These are phyloP conservation scores for Ascosphaera apis DNA, from an alignment of 2,329 filamentous ascomycete genomes.

Conservation along the genomic window DNA sequence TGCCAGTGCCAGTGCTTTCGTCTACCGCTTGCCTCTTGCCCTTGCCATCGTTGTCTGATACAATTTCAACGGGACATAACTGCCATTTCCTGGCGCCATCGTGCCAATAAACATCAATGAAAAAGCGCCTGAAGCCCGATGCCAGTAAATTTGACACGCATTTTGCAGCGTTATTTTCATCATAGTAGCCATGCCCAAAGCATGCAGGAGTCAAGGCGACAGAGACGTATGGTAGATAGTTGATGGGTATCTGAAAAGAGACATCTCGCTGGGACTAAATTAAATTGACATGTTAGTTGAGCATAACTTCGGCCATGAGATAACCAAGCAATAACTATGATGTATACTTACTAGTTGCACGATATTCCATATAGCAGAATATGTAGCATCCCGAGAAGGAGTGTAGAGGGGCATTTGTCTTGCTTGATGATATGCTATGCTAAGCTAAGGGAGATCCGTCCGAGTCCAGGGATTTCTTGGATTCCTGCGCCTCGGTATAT, in stretches of 20 bases:
- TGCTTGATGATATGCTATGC: too few species aligned
- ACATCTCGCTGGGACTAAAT: constrained; percentile 38
- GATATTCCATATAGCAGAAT: constrained; percentile 17
- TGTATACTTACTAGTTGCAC: constrained; percentile 15
- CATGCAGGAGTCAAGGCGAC: constrained; percentile 35
- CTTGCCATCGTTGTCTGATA: constrained; percentile 10
- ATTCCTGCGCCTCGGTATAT: too few species aligned
- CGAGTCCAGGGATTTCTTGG: too few species aligned
- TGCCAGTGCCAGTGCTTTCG: constrained; percentile 7
- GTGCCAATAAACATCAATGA: constrained; percentile 44
- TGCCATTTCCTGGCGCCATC: constrained; percentile 29
- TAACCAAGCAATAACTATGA: too few species aligned
- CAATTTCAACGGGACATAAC: constrained; percentile 36
- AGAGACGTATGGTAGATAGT: constrained; percentile 34
- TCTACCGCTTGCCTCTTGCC: constrained; percentile 1
- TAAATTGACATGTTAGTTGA: too few species aligned
- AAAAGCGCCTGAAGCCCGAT: constrained; percentile 33
- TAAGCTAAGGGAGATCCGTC: too few species aligned
- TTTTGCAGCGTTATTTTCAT: constrained; percentile 25
- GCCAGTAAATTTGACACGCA: constrained; percentile 42
- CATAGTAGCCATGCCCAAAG: constrained; percentile 31
- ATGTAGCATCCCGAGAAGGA: constrained; percentile 14
- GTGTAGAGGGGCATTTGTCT: constrained; percentile 11
- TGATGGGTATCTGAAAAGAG: constrained; percentile 34
- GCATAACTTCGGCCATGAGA: too few species aligned